These are phyloP conservation scores for Claviceps spartinae DNA, from an alignment of 2,329 filamentous ascomycete species.

Conservation along the genomic window DNA sequence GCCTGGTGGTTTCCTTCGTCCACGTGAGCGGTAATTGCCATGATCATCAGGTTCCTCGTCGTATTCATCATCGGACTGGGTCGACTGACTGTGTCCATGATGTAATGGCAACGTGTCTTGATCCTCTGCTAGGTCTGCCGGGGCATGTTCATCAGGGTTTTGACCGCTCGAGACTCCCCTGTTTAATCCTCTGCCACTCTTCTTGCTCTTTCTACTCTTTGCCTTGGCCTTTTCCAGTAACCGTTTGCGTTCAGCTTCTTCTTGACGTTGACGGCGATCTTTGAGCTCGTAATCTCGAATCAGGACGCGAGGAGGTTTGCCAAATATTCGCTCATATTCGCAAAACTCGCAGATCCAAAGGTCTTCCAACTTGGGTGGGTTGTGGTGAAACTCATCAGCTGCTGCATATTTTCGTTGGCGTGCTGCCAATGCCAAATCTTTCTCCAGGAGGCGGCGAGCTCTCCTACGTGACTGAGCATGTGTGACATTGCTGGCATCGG, in stretches of 20 bases:
- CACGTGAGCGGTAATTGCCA: slow-evolving; percentile 11
- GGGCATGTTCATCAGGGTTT: slow-evolving; percentile 12
- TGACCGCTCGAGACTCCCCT: slow-evolving; percentile 15
- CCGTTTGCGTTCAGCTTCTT: slow-evolving; percentile 73
- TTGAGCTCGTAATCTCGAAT: slow-evolving; percentile 92
- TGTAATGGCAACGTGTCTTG: slow-evolving; percentile 11
- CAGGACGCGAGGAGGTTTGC: slow-evolving; percentile 67
- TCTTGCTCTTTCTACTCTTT: slow-evolving; percentile 82
- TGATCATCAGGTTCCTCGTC: slow-evolving; percentile 21
- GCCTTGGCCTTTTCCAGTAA: slow-evolving; percentile 87
- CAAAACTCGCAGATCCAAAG: slow-evolving; percentile 97
- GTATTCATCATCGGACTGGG: slow-evolving; percentile 26
- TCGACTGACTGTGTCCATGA: slow-evolving; percentile 20
- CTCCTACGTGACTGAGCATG: slow-evolving; percentile 32
- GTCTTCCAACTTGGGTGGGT: slow-evolving; percentile 56
- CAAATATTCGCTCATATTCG: slow-evolving; percentile 93
- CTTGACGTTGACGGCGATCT: slow-evolving; percentile 70
- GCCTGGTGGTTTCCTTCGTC: slow-evolving; percentile 4
- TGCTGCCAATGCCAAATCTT: slow-evolving; percentile 62
- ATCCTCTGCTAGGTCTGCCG: slow-evolving; percentile 12
- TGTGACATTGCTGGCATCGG: slow-evolving; percentile 14
- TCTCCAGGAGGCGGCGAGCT: slow-evolving; percentile 51
- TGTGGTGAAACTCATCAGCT: slow-evolving; percentile 61
- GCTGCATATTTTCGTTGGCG: slow-evolving; percentile 66
- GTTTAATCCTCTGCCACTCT: slow-evolving; percentile 46